Evolutionary conservation across 179 eudicot genomes (phyloP).

Genomic region (Dionaea muscipula): DNA sequence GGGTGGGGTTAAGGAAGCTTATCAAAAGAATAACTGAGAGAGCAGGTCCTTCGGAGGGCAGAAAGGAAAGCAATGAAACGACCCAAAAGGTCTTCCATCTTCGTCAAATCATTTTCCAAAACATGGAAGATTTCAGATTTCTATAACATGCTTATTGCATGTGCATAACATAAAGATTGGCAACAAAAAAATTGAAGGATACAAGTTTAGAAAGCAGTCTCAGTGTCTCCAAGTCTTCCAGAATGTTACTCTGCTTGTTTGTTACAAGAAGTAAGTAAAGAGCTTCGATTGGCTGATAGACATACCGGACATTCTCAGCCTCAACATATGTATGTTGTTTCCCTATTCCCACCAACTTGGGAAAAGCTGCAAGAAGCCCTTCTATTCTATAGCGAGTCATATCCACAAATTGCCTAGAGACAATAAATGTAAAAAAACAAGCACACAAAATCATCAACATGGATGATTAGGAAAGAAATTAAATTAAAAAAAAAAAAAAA

Average conservation of each 20-base stretch:
- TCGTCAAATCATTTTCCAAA: background rate
- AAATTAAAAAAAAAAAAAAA: background rate
- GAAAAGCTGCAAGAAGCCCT: constrained; percentile 88
- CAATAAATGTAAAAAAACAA: constrained; percentile 51
- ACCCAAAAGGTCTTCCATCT: background rate
- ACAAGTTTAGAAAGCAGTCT: constrained; percentile 91
- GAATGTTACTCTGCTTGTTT: constrained; percentile 94
- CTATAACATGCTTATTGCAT: background rate
- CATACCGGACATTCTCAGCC: constrained; percentile 95
- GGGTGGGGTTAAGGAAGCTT: too few relatives aligned
- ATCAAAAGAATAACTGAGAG: too few relatives aligned
- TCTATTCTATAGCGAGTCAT: constrained; percentile 91
- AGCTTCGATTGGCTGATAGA: constrained; percentile 87
- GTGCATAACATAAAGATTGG: background rate
- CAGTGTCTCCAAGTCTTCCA: constrained; percentile 95
- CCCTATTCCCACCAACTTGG: constrained; percentile 91
- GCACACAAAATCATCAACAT: background rate
- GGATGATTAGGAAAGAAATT: too few relatives aligned
- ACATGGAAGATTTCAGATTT: background rate
- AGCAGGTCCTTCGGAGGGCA: too few relatives aligned
- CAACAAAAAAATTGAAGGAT: constrained; percentile 26
- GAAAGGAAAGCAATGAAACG: background rate
- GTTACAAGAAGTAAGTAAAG: constrained; percentile 80
- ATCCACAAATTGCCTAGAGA: constrained; percentile 86
- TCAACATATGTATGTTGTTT: constrained; percentile 94